A percentile compares a stretch with the other conserved stretches of the same genome.
phyloP scores from a whole-genome alignment of 2,329 filamentous ascomycete species.

The Diaporthe nobilis region DNA sequence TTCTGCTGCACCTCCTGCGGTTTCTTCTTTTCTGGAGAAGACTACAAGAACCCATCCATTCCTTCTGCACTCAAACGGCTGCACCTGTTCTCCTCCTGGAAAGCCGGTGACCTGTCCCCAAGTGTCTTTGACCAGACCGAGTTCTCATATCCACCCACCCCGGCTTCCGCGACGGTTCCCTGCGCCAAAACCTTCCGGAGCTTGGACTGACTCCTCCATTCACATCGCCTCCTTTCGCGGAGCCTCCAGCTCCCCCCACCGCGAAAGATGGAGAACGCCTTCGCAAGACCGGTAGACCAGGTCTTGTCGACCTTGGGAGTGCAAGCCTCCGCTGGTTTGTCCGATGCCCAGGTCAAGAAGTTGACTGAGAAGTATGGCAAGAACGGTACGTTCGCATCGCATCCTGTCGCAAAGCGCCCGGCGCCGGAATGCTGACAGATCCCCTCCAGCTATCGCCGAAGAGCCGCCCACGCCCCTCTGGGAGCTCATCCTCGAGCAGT shows the following conservation, averaged over 20 bases:
- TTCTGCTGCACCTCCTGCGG: constrained; percentile 8
- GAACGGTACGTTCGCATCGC: constrained; percentile 68
- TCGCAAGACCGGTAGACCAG: constrained; percentile 68
- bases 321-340: constrained; percentile 68
- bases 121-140: constrained; percentile 8
- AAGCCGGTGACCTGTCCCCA: constrained; percentile 3
- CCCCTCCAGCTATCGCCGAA: constrained; percentile 73
- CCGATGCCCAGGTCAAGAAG: constrained; percentile 69
- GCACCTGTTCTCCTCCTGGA: constrained; percentile 17
- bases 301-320: constrained; percentile 73
- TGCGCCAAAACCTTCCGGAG: constrained; percentile 23
- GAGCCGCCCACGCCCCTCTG: constrained; percentile 96
- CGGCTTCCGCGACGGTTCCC: constrained; percentile 25
- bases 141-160: constrained; percentile 22
- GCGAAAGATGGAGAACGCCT: constrained; percentile 73
- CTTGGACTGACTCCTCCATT: constrained; percentile 40
- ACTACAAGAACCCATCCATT: constrained; percentile 16
- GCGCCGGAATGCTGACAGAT: constrained; percentile 20
- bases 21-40: constrained; percentile 2
- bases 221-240: constrained; percentile 30
- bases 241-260: constrained; percentile 21
- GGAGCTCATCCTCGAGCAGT: constrained; percentile 97
- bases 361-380: constrained; percentile 73
- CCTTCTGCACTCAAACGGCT: constrained; percentile 13
- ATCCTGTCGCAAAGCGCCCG: constrained; percentile 12